Percentiles rank a stretch among this genome's conserved stretches.
phyloP scores from a whole-genome alignment of 2,329 filamentous ascomycete species.

The Knoxdaviesia proteae region DNA sequence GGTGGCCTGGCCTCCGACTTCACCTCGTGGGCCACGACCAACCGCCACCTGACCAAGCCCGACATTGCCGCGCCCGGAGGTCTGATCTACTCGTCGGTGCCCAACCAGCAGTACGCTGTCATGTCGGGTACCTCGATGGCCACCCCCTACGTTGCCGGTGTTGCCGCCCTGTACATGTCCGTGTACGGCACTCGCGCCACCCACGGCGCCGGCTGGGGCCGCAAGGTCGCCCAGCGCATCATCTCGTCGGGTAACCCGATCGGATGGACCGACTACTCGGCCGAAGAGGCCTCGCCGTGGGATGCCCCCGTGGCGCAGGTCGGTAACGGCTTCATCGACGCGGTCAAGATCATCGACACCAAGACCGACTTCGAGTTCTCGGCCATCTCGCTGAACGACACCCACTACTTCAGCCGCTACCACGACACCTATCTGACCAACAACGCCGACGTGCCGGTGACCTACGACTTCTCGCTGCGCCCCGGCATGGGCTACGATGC shows the following conservation, averaged over 20 bases:
- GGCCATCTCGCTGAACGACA: conserved; percentile 28
- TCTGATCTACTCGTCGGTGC: conserved; percentile 27
- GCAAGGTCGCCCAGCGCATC: conserved; percentile 13
- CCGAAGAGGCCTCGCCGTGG: conserved; percentile 3
- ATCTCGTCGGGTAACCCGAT: conserved; percentile 10
- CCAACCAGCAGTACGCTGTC: conserved; percentile 20
- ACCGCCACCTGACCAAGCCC: conserved; percentile 28
- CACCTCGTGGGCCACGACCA: conserved; percentile 29
- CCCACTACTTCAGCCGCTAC: conserved; percentile 16
- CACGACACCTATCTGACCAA: conserved; percentile 22
- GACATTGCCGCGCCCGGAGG: conserved; percentile 27
- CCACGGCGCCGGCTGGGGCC: conserved; percentile 15
- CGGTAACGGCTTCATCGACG: conserved; percentile 25
- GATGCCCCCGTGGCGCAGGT: conserved; percentile 20
- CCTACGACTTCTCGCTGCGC: conserved; percentile 20
- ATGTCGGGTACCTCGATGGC: conserved; percentile 36
- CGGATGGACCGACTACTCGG: conserved; percentile 7
- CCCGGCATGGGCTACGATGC: conserved; percentile 20
- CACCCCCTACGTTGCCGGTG: conserved; percentile 29
- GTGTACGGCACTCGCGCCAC: conserved; percentile 18
- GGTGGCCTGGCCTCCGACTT: conserved; percentile 21
- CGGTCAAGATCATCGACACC: conserved; percentile 21
- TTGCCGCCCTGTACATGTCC: conserved; percentile 24
- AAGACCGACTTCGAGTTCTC: conserved; percentile 17
- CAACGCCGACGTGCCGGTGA: conserved; percentile 14